Conservation (phyloP, 2,329 filamentous ascomycete species). For the Niveomyces coronatus region DNA sequence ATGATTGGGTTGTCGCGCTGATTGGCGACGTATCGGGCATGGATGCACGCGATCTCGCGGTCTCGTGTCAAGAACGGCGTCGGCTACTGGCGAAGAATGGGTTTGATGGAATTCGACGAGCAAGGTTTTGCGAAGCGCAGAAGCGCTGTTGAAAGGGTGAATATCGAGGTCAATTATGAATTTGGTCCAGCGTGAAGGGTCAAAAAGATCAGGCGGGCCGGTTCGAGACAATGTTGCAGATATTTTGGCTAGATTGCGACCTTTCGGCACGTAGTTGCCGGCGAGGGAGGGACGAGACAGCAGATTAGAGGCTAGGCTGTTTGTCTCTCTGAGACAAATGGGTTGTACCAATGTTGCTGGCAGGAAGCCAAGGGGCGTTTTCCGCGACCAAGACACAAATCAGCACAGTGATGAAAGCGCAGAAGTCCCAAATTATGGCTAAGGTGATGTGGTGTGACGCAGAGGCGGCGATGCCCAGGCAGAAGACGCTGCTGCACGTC, state of each 20-base stretch:
- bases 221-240: conserved; percentile 10
- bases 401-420: too few relatives aligned
- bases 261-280: conserved; percentile 10
- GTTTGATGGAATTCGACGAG: too few relatives aligned
- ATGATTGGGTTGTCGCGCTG: conserved; percentile 10
- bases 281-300: conserved; percentile 2
- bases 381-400: too few relatives aligned
- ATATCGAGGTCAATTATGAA: conserved; percentile 2
- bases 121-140: too few relatives aligned
- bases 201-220: conserved; percentile 1
- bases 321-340: conserved; percentile 3
- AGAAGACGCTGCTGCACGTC: too few relatives aligned
- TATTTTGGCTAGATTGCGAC: conserved; percentile 2
- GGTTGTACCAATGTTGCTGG: too few relatives aligned
- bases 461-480: too few relatives aligned
- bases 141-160: too few relatives aligned
- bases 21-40: conserved; percentile 1
- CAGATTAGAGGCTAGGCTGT: conserved; percentile 5
- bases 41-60: background rate
- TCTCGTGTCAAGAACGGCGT: background rate
- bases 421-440: too few relatives aligned
- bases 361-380: too few relatives aligned
- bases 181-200: background rate
- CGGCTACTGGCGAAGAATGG: background rate
- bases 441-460: too few relatives aligned